phyloP scores from a whole-genome alignment of 2,329 filamentous ascomycete species.

The Tolypocladium capitatum region DNA sequence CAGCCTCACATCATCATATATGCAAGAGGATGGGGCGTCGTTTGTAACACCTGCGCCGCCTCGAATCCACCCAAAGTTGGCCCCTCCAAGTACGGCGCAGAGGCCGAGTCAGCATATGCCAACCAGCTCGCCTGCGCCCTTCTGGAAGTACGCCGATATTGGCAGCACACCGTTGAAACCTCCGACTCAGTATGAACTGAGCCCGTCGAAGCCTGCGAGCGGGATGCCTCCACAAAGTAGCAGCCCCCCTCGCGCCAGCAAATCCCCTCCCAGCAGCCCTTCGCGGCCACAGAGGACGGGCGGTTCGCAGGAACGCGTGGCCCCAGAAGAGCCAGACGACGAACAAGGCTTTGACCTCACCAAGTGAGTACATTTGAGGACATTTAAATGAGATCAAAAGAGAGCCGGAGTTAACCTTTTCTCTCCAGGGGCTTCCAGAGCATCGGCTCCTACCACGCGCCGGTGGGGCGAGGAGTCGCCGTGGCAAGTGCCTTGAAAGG shows the following conservation, averaged over 20 bases:
- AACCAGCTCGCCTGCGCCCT: constrained; percentile 71
- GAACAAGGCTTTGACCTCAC: constrained; percentile 45
- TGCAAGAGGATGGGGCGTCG: constrained; percentile 45
- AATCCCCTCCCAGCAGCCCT: constrained; percentile 41
- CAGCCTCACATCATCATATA: constrained; percentile 47
- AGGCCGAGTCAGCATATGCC: constrained; percentile 76
- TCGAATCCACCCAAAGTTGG: constrained; percentile 59
- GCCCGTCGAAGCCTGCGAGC: constrained; percentile 38
- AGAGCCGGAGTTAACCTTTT: constrained; percentile 9
- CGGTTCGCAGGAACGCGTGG: constrained; percentile 14
- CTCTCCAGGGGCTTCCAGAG: constrained; percentile 46
- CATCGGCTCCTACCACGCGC: constrained; percentile 49
- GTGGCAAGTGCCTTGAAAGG: constrained; percentile 27
- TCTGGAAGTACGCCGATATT: constrained; percentile 77
- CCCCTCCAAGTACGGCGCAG: constrained; percentile 68
- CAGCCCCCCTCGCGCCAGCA: constrained; percentile 37
- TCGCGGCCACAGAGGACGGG: constrained; percentile 25
- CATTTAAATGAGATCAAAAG: not conserved
- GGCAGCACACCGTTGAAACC: constrained; percentile 55
- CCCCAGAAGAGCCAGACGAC: constrained; percentile 24
- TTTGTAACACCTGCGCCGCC: constrained; percentile 63
- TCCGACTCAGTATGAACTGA: constrained; percentile 37
- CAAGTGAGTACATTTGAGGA: constrained; percentile 35
- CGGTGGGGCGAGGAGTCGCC: constrained; percentile 31
- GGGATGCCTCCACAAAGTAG: constrained; percentile 38